Conservation (phyloP, 768 basidiomycete genomes). For the Kwoniella dejecticola region DNA sequence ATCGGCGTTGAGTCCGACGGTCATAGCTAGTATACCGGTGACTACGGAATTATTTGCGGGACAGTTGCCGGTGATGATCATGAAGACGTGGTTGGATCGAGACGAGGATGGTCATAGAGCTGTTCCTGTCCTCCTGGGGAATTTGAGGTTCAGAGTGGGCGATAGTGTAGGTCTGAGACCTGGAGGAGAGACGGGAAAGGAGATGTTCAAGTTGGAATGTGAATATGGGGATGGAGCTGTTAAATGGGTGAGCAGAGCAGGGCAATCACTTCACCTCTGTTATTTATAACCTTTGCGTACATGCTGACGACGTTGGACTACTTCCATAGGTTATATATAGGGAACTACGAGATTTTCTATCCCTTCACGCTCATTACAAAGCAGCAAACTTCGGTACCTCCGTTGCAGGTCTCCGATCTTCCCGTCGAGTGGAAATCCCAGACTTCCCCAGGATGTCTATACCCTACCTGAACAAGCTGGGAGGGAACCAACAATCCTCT, state of each 20-base stretch:
- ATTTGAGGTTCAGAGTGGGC: conserved; percentile 54
- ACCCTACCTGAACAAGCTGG: conserved; percentile 81
- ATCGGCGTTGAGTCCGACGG: conserved; percentile 38
- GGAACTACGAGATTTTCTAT: conserved; percentile 86
- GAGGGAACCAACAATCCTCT: conserved; percentile 67
- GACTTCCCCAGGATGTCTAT: conserved; percentile 85
- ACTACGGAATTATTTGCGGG: conserved; percentile 55
- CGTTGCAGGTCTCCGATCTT: conserved; percentile 65
- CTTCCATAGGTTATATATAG: conserved; percentile 59
- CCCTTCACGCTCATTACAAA: conserved; percentile 84
- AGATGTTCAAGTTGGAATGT: conserved; percentile 62
- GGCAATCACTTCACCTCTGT: neutral
- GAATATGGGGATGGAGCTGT: conserved; percentile 90
- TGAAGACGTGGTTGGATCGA: conserved; percentile 55
- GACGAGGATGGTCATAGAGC: conserved; percentile 55
- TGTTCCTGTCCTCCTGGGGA: conserved; percentile 54
- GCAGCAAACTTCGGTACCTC: conserved; percentile 65
- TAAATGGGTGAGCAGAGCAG: conserved; percentile 71
- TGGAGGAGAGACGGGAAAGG: conserved; percentile 47
- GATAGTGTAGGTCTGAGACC: conserved; percentile 53
- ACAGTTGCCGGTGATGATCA: conserved; percentile 54
- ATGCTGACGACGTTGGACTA: neutral
- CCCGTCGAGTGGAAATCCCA: conserved; percentile 72
- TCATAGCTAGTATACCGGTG: conserved; percentile 48
- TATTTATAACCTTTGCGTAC: neutral